These are phyloP conservation scores for Ceratocystis colombiana DNA, from an alignment of 2,329 filamentous ascomycete genomes.

Conservation along the genomic window DNA sequence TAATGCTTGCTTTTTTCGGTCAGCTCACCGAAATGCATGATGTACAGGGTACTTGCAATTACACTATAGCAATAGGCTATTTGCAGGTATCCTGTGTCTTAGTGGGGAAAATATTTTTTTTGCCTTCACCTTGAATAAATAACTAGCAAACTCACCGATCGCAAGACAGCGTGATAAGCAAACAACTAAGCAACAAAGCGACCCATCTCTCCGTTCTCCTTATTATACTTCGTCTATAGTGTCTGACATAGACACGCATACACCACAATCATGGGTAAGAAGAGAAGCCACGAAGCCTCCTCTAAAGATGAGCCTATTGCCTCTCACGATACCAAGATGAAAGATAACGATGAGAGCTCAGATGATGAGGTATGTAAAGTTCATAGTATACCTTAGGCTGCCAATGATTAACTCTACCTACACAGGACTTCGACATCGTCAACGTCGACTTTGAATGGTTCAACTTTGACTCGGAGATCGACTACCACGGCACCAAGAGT, in stretches of 20 bases:
- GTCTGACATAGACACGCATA: neutral
- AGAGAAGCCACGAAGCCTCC: slow-evolving; percentile 41
- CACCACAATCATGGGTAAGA: slow-evolving; percentile 39
- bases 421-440: slow-evolving; percentile 76
- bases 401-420: slow-evolving; percentile 24
- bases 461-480: slow-evolving; percentile 77
- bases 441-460: slow-evolving; percentile 99
- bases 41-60: slow-evolving; percentile 3
- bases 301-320: slow-evolving; percentile 38
- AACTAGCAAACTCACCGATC: neutral
- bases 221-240: neutral
- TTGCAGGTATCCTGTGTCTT: slow-evolving; percentile 2
- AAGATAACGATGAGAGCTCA: slow-evolving; percentile 39
- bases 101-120: slow-evolving; percentile 9
- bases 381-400: slow-evolving; percentile 20
- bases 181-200: neutral
- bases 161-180: neutral
- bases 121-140: neutral
- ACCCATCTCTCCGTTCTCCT: neutral
- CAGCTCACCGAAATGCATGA: neutral
- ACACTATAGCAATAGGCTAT: neutral
- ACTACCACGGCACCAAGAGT: slow-evolving; percentile 90
- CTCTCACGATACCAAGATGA: slow-evolving; percentile 40
- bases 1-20: neutral
- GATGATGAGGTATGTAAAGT: slow-evolving; percentile 42